Evolutionary conservation across 2,329 filamentous ascomycete species (phyloP), one percentile per base, ranked within the genome.

Genomic region (Beauveria caledonica): DNA sequence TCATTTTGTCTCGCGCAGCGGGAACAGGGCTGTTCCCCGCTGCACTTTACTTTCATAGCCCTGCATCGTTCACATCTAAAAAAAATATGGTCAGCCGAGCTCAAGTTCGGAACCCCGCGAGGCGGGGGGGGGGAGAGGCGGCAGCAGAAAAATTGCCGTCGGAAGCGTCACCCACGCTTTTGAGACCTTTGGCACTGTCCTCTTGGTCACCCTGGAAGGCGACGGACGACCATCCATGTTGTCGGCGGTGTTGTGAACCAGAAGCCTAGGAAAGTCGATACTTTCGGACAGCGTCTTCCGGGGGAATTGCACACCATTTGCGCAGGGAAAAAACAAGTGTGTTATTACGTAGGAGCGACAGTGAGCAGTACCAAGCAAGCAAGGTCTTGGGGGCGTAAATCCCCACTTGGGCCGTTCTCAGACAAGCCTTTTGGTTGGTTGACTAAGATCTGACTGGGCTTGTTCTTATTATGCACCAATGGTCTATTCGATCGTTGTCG

Each of bases 61-160:
- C 65, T 64, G 44, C 65, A 66, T 66, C 65, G 49, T 19, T 65
- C 64, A 60, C 65, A 66, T 21, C 65, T 66, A 19, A n/a, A 71
- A 79, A 64, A 80, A 36, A 48, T 46, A 45, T 42, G 27, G 57
- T 60, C 57, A 60, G 57, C 49, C 23, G 49, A 42, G 49, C 49
- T 60, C 49, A 19, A 39, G 33, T 29, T 53, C 40, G 49, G 29
- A 25, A 15, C 50, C 21, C 51, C 33, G 39, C 45, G 36, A 25
- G 23, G 23, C 27, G 45, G 27, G 21, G 29, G 44, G 50, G 44
- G 23, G 13, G 45, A 19, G 33, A n/a, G 46, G 52, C 51, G 44
- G 42, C 27, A 25, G 45, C 50, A 6, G 11, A 36, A 36, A 61
- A 61, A 52, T 8, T 39, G 45, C 51, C 51, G 52, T 57, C 59